Base-by-base conservation (phyloP, 208 protist species). In the Jaenimonas drosophilae region DNA sequence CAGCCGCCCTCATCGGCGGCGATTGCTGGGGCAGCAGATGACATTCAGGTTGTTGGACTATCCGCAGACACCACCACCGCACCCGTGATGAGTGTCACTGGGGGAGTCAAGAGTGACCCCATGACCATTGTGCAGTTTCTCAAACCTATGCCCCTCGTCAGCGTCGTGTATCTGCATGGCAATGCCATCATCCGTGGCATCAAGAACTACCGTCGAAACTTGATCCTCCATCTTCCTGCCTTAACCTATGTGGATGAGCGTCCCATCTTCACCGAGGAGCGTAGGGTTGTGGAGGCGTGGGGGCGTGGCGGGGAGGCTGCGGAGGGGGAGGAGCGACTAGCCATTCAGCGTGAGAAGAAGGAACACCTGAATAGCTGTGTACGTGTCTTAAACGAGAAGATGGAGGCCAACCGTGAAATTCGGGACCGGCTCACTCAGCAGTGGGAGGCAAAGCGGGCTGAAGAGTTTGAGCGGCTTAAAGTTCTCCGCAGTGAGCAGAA, bases 161-260 rank as follows among this genome's bases (percentile, higher is more conserved):
- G 78, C 31, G 88, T 96, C 1, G 60, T 97, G n/a, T 94, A 90
- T 60, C 54, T 94, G 33, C 86, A 94, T 29, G 82, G 86, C 23
- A 91, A 94, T 59, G 72, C 61, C 9, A 49, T 83, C 27, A 69
- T 59, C 26, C 75, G 65, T 41, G 59, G 67, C 20, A 37, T 89
- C 52, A 70, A 70, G 33, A 66, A 85, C 37, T 96, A 96, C 63
- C 66, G 95, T 1, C 87, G 88, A 31, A 88, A 73, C 27, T 77
- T 97, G 64, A 84, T 97, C 17, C 48, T 83, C 11, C 68, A 74
- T 26, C 67, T 95, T 0, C 64, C 80, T 2, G 56, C 60, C 9
- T 68, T 95, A 24, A 86, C 65, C 36, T 95, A 92, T 57, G 63
- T 95, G 33, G 87, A 95, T 49, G 87, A 95, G 41, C 70, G 87